phyloP scores from a whole-genome alignment of 1,284 basidiomycete species.

The Tylopilus orsonianus region DNA sequence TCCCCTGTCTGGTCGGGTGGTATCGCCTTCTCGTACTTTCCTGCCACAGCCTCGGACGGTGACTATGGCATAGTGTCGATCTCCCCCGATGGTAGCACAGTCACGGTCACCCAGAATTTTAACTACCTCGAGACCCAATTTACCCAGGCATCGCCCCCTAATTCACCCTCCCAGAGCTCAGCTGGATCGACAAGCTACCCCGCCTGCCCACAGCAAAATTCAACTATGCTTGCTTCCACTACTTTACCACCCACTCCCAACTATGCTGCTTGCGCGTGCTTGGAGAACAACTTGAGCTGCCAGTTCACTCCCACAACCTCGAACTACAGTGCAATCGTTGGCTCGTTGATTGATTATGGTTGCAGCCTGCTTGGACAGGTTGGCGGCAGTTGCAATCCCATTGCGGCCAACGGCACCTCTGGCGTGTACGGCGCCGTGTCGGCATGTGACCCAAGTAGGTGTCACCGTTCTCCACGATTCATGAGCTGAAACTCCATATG shows the following conservation, averaged over 20 bases:
- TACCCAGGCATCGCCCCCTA: slow-evolving; percentile 55
- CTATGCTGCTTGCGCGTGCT: slow-evolving; percentile 74
- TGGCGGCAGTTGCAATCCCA: slow-evolving; percentile 65
- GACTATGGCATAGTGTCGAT: slow-evolving; percentile 86
- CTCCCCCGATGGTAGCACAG: slow-evolving; percentile 57
- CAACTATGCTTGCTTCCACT: slow-evolving; percentile 62
- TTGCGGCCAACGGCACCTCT: slow-evolving; percentile 69
- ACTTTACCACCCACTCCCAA: slow-evolving; percentile 84
- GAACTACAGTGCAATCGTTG: slow-evolving; percentile 69
- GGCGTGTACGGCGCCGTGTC: slow-evolving; percentile 79
- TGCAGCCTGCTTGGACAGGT: slow-evolving; percentile 69
- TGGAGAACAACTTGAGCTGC: slow-evolving; percentile 70
- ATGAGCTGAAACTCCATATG: slow-evolving; percentile 3
- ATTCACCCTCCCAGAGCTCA: slow-evolving; percentile 57
- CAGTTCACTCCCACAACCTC: slow-evolving; percentile 61
- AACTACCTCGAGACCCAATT: slow-evolving; percentile 65
- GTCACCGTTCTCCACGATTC: slow-evolving; percentile 6
- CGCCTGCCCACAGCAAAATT: slow-evolving; percentile 63
- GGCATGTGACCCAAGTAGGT: slow-evolving; percentile 72
- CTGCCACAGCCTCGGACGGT: slow-evolving; percentile 60
- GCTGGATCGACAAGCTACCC: slow-evolving; percentile 58
- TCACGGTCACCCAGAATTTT: slow-evolving; percentile 71
- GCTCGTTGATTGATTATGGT: slow-evolving; percentile 63
- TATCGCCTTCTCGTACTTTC: slow-evolving; percentile 87
- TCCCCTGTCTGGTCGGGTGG: slow-evolving; percentile 84